Evolutionary conservation across 306 rosid genomes (phyloP).

Genomic region (Casuarina cunninghamiana): DNA sequence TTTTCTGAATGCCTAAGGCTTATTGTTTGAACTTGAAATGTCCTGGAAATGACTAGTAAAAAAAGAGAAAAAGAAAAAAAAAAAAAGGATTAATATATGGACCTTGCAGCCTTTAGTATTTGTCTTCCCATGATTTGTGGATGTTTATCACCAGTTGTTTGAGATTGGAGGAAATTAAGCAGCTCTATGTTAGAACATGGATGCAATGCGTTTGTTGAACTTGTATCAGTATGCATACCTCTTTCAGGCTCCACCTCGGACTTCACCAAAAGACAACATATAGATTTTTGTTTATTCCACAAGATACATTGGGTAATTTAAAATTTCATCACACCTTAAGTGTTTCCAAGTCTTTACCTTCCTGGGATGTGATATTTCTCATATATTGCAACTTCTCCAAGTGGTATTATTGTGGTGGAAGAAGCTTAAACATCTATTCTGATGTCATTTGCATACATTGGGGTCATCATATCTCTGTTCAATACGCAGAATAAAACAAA

Average conservation of each 20-base stretch:
- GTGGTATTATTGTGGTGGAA: background rate
- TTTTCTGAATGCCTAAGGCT: background rate
- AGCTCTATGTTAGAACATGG: background rate
- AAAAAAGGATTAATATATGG: no score
- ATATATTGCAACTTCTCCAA: background rate
- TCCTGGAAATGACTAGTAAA: no score
- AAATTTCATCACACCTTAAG: background rate
- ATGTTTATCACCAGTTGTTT: background rate
- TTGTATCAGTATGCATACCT: background rate
- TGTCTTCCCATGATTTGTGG: background rate
- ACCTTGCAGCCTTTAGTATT: background rate
- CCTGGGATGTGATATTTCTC: background rate
- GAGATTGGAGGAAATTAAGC: background rate
- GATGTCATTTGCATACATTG: background rate
- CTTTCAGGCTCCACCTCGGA: background rate
- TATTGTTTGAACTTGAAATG: background rate
- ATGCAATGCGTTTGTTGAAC: background rate
- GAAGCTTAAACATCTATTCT: background rate
- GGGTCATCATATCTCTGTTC: conserved; percentile 13
- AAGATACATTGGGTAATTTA: background rate
- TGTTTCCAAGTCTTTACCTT: background rate
- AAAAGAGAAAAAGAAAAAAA: no score
- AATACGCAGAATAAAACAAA: conserved; percentile 49
- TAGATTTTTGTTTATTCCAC: background rate
- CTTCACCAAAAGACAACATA: background rate